Evolutionary conservation across 2,329 filamentous ascomycete genomes (phyloP).

Genomic region (Massarina eburnea): DNA sequence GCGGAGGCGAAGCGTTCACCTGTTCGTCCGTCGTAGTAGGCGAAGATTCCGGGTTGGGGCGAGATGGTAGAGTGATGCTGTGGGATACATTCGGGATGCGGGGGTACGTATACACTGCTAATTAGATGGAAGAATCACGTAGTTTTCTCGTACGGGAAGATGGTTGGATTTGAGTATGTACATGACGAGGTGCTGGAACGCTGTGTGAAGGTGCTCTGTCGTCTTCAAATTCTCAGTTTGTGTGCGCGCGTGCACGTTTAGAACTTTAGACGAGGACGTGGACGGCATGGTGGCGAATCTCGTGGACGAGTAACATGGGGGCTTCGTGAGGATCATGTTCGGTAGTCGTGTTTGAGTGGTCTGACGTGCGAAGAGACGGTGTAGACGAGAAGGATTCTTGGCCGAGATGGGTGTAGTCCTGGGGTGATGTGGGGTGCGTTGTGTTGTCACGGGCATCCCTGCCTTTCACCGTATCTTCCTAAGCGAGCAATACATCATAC

Average conservation of each 20-base stretch:
- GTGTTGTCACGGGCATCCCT: slow-evolving; percentile 12
- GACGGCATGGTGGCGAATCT: too few species aligned
- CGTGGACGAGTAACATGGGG: too few species aligned
- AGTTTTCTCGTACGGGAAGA: not conserved
- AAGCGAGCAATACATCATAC: slow-evolving; percentile 12
- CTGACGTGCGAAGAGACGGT: not conserved
- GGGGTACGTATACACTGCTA: not conserved
- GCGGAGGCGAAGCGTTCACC: slow-evolving; percentile 7
- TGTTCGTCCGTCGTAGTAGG: slow-evolving; percentile 14
- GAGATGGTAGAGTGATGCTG: not conserved
- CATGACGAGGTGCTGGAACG: not conserved
- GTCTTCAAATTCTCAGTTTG: too few species aligned
- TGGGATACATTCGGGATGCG: not conserved
- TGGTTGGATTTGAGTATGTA: not conserved
- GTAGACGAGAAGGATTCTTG: not conserved
- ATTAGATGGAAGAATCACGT: not conserved
- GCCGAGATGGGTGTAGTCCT: not conserved
- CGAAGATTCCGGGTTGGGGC: slow-evolving; percentile 8
- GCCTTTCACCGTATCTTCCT: slow-evolving; percentile 19
- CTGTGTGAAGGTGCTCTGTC: not conserved
- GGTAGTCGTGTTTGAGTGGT: not conserved
- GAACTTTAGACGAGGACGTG: too few species aligned
- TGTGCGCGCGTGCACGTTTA: too few species aligned
- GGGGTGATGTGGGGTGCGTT: slow-evolving; percentile 1
- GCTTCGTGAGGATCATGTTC: not conserved